Base-by-base conservation (phyloP, 2,329 filamentous ascomycete species). In the Plectosphaerella sp. region DNA sequence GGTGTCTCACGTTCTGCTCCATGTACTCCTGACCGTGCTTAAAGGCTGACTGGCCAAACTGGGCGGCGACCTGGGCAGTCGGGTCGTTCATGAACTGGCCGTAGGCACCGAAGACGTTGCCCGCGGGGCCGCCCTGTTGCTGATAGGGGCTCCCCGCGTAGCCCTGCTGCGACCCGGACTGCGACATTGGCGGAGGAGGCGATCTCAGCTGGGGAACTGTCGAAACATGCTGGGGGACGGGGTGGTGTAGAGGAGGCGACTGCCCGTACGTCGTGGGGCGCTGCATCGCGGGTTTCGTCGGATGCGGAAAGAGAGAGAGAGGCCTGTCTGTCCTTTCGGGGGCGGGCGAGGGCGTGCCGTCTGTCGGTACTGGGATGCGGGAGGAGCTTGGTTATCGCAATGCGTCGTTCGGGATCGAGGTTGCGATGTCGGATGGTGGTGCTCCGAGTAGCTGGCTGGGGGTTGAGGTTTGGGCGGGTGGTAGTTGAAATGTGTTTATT, bases 211-310 rank as follows among this genome's bases (percentile, higher is more conserved):
- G 94, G 45, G 94, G 94, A 48, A 99, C 94, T 53, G 92, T 96
- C 66, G 94, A 97, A 64, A 97, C 93, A 79, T 99, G 94, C 72
- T 99, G 94, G 57, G 94, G 94, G 54, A 97, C 91, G 53, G 94
- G 94, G 69, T 97, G 94, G 72, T 97, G 94, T 62, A 97, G 85
- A 59, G 93, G 92, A 67, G 92, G 93, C 67, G 91, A 96, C 66
- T 92, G 89, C 70, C 84, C 84, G 75, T 94, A 96, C 51, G 84
- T 79, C 52, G 84, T 79, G 67, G 87, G 80, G 69, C 91, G 88
- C 75, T 97, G 93, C 93, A 97, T 97, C 56, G 67, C 35, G 45
- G 28, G 36, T 14, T 28, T 43, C n/a, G 5, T 15, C 37, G 37
- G 14, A 14, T 14, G 37, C 37, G 37, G 37, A n/a, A 18, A n/a